Base-by-base conservation (phyloP, 2,329 filamentous ascomycete species). In the Metarhizium anisopliae region DNA sequence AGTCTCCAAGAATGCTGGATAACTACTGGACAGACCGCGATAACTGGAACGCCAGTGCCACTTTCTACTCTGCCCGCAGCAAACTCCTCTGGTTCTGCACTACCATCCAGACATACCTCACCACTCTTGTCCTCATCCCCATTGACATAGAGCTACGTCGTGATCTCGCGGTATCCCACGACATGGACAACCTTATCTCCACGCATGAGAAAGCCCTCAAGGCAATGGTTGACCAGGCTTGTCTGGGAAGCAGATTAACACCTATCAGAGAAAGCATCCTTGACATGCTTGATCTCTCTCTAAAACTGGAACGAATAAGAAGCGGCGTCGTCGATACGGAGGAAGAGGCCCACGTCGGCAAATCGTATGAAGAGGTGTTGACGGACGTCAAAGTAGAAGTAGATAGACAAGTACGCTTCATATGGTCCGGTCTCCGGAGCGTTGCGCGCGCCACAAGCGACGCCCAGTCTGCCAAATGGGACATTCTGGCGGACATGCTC, bases 141-240 rank as follows among this genome's bases (percentile, higher is more conserved):
- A 77, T 83, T 25, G 81, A 78, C 2, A 64, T 70, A 2, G 73
- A 76, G 35, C 80, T 96, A 73, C 72, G 73, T 6, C 67, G 69
- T 2, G 74, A 78, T 0, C 77, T 96, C 53, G 69, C 72, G 14
- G 71, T 74, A 6, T 83, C 89, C 0, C 76, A 79, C 30, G 90
- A 93, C 61, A 83, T 96, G 10, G 90, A 96, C 66, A 80, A 80
- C 30, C 95, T 96, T 89, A 84, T 91, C 30, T 71, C 71, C 1
- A 77, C 85, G 1, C 91, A 96, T 66, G 72, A 80, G 4, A 67
- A 69, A 0, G 93, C 87, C 63, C 73, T 87, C 49, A 77, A 76
- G 49, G 78, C 78, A 2, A 72, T 94, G 11, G 74, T 85, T 55
- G 80, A 84, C 36, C 84, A 90, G 60, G 83, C 87, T 10, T 80